Percentiles rank a stretch among this genome's conserved stretches.
Evolutionary conservation across 768 basidiomycete genomes (phyloP).

Genomic region (Auriscalpium microsporum): DNA sequence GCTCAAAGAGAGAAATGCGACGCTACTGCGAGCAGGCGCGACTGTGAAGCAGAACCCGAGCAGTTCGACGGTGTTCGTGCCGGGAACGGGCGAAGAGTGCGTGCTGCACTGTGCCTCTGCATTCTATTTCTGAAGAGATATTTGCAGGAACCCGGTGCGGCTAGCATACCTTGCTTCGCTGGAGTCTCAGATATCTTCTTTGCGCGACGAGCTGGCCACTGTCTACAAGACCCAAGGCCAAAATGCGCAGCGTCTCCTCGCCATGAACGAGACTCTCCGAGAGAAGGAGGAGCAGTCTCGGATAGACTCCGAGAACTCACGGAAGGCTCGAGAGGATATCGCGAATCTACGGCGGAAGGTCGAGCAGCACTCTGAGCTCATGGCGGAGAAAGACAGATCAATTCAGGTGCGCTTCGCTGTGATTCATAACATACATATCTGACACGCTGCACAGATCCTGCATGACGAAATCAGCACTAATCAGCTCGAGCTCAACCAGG

Average conservation of each 20-base stretch:
- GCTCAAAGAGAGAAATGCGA: constrained; percentile 86
- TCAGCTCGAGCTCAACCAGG: constrained; percentile 83
- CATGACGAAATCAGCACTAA: constrained; percentile 93
- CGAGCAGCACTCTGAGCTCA: constrained; percentile 74
- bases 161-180: constrained; percentile 86
- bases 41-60: constrained; percentile 57
- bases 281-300: constrained; percentile 87
- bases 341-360: constrained; percentile 64
- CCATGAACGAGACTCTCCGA: constrained; percentile 91
- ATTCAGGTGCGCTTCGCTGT: constrained; percentile 53
- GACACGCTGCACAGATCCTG: constrained; percentile 49
- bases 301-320: constrained; percentile 70
- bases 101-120: constrained; percentile 20
- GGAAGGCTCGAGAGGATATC: constrained; percentile 72
- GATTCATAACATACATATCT: not conserved
- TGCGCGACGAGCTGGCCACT: constrained; percentile 87
- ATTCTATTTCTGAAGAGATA: not conserved
- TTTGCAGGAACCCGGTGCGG: constrained; percentile 67
- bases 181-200: constrained; percentile 86
- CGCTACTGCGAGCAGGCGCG: constrained; percentile 76
- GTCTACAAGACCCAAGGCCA: constrained; percentile 96
- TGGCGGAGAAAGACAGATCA: constrained; percentile 82
- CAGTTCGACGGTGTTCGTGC: constrained; percentile 52
- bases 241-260: constrained; percentile 85
- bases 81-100: constrained; percentile 65